phyloP scores from a whole-genome alignment of 2,329 filamentous ascomycete species.

The Neofusicoccum kwambonambiense region DNA sequence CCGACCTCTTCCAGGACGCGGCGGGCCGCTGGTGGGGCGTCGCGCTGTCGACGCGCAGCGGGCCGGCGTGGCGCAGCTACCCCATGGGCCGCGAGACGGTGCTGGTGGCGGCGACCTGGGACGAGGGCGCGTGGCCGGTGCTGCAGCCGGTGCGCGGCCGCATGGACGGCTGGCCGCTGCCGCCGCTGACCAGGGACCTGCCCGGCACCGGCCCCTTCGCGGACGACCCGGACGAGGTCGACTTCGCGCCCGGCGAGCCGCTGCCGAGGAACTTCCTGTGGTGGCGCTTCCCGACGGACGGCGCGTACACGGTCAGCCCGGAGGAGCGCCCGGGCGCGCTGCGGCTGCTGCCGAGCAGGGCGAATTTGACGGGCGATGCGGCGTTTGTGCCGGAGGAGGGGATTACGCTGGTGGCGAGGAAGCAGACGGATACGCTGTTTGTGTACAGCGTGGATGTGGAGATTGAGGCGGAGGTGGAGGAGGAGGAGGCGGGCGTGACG shows the following conservation, averaged over 20 bases:
- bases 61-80: slow-evolving; percentile 42
- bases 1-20: slow-evolving; percentile 55
- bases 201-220: slow-evolving; percentile 46
- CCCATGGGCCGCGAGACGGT: slow-evolving; percentile 54
- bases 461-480: slow-evolving; percentile 38
- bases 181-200: slow-evolving; percentile 32
- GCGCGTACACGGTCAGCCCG: slow-evolving; percentile 48
- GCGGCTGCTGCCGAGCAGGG: slow-evolving; percentile 47
- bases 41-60: slow-evolving; percentile 35
- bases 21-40: slow-evolving; percentile 53
- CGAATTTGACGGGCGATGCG: slow-evolving; percentile 57
- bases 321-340: slow-evolving; percentile 45
- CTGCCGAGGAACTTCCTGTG: slow-evolving; percentile 57
- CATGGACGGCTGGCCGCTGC: slow-evolving; percentile 47
- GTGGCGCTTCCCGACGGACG: slow-evolving; percentile 53
- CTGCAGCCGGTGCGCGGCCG: slow-evolving; percentile 44
- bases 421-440: slow-evolving; percentile 58
- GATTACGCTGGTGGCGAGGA: slow-evolving; percentile 54
- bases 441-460: slow-evolving; percentile 49
- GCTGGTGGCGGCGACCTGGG: slow-evolving; percentile 51
- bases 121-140: slow-evolving; percentile 37
- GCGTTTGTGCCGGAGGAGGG: slow-evolving; percentile 42
- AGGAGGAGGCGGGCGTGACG: slow-evolving; percentile 54
- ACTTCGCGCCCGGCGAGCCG: slow-evolving; percentile 45
- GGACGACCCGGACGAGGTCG: slow-evolving; percentile 44